Percentiles rank a stretch among this genome's conserved stretches.
These are phyloP conservation scores for Neoascochyta sp. DNA, from an alignment of 2,329 filamentous ascomycete species.

Conservation along the genomic window DNA sequence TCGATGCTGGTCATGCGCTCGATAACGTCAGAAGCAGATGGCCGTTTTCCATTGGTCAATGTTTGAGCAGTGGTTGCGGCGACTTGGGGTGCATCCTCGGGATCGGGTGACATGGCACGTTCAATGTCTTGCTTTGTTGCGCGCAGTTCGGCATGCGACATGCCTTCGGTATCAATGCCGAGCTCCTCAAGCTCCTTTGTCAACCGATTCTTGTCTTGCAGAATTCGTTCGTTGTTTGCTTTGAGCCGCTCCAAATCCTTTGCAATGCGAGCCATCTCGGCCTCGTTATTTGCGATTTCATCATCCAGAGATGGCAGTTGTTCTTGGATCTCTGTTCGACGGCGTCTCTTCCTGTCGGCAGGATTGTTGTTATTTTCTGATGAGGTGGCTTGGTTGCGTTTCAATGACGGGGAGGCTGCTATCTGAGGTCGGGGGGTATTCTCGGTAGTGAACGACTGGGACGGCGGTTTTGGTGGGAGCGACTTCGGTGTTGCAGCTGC, in stretches of 20 bases:
- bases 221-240: constrained; percentile 38
- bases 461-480: constrained; percentile 1
- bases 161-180: constrained; percentile 47
- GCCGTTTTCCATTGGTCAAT: no score
- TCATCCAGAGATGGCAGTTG: constrained; percentile 46
- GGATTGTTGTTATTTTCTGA: neutral
- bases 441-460: constrained; percentile 4
- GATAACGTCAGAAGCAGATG: neutral
- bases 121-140: constrained; percentile 41
- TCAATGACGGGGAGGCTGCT: neutral
- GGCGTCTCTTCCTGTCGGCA: constrained; percentile 21
- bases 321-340: constrained; percentile 49
- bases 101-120: constrained; percentile 18
- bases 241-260: constrained; percentile 46
- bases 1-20: neutral
- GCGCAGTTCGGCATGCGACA: constrained; percentile 45
- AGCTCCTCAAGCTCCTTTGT: constrained; percentile 49
- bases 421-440: neutral
- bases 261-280: constrained; percentile 40
- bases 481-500: constrained; percentile 9
- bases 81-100: constrained; percentile 1
- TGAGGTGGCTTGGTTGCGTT: neutral
- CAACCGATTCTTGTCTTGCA: constrained; percentile 43
- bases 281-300: constrained; percentile 41
- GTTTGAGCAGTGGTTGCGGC: neutral